phyloP scores from a whole-genome alignment of 2,329 filamentous ascomycete species.

The Penicillium sp. region DNA sequence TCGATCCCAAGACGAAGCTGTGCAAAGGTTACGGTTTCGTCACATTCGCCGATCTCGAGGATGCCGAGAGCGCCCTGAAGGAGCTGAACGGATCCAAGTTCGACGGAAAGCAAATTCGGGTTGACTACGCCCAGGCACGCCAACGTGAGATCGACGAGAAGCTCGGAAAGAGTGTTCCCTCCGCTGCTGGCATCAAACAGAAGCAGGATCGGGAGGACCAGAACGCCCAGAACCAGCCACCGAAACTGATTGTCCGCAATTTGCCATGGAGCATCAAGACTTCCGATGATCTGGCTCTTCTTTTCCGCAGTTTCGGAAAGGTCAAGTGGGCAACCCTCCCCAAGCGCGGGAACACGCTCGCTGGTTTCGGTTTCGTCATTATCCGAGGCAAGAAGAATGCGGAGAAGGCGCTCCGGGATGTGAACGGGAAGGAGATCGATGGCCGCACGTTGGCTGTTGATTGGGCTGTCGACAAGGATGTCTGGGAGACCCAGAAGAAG shows the following conservation, averaged over 20 bases:
- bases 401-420: conserved; percentile 75
- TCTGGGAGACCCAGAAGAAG: conserved; percentile 69
- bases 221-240: conserved; percentile 59
- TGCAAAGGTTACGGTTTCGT: conserved; percentile 96
- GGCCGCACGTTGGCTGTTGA: conserved; percentile 88
- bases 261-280: conserved; percentile 94
- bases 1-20: conserved; percentile 78
- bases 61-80: conserved; percentile 75
- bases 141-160: conserved; percentile 64
- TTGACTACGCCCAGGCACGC: conserved; percentile 85
- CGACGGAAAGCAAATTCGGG: conserved; percentile 75
- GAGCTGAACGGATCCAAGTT: conserved; percentile 77
- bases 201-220: conserved; percentile 55
- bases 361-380: conserved; percentile 91
- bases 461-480: conserved; percentile 90
- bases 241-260: conserved; percentile 86
- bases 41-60: conserved; percentile 90
- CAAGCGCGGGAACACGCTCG: conserved; percentile 67
- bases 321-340: conserved; percentile 85
- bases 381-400: conserved; percentile 87
- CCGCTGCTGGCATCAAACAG: conserved; percentile 34
- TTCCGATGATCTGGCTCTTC: conserved; percentile 70
- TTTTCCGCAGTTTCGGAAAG: conserved; percentile 88
- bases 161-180: conserved; percentile 41
- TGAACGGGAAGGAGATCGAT: conserved; percentile 90